Evolutionary conservation across 352 stramenopile genomes (phyloP).

Genomic region (Pseudoperonospora humuli): DNA sequence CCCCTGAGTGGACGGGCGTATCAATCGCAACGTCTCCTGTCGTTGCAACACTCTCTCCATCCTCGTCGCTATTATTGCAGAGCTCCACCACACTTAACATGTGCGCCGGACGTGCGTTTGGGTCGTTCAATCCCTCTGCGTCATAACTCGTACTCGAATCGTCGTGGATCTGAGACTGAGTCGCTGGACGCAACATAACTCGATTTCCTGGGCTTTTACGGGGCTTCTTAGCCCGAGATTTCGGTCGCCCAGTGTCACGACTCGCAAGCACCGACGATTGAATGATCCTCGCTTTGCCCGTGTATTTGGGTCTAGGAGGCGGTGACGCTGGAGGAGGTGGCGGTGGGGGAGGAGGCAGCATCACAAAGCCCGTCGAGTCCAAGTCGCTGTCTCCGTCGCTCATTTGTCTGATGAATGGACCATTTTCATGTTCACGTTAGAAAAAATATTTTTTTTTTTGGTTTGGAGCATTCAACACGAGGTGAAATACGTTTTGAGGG

Average conservation of each 20-base stretch:
- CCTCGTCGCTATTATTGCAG: slow-evolving; percentile 54
- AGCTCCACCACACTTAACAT: slow-evolving; percentile 80
- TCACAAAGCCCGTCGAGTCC: slow-evolving; percentile 12
- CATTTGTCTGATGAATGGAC: slow-evolving; percentile 18
- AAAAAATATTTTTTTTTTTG: slow-evolving; percentile 1
- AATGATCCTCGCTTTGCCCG: slow-evolving; percentile 28
- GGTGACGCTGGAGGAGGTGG: slow-evolving; percentile 7
- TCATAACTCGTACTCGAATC: slow-evolving; percentile 1
- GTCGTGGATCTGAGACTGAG: background rate
- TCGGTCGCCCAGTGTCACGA: slow-evolving; percentile 15
- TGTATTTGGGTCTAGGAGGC: slow-evolving; percentile 17
- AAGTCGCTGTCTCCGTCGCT: slow-evolving; percentile 28
- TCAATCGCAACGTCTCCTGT: slow-evolving; percentile 26
- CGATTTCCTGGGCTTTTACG: slow-evolving; percentile 15
- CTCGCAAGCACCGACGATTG: slow-evolving; percentile 23
- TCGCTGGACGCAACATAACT: background rate
- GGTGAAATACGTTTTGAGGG: slow-evolving; percentile 2
- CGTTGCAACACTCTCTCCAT: slow-evolving; percentile 23
- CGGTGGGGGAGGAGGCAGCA: slow-evolving; percentile 5
- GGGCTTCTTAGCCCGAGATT: slow-evolving; percentile 6
- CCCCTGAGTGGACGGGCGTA: slow-evolving; percentile 25
- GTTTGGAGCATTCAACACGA: slow-evolving; percentile 4
- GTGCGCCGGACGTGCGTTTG: slow-evolving; percentile 21
- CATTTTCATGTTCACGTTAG: slow-evolving; percentile 4
- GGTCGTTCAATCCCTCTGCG: background rate